Percentiles rank a stretch among this genome's conserved stretches.
Evolutionary conservation across 768 basidiomycete species (phyloP).

Genomic region (Rhizopogon vinicolor): DNA sequence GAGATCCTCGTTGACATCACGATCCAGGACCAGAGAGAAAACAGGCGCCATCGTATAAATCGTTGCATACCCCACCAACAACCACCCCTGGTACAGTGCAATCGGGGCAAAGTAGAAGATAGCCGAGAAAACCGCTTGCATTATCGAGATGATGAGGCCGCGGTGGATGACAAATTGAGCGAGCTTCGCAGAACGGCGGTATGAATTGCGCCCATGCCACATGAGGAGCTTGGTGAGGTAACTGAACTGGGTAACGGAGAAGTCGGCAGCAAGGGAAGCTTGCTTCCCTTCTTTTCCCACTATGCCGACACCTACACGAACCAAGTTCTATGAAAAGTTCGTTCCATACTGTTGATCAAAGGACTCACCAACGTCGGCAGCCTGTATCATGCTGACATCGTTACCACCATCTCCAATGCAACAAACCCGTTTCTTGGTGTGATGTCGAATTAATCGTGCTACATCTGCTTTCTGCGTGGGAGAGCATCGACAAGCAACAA

Average conservation of each 20-base stretch:
- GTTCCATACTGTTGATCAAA: background rate
- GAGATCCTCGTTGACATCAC: slow-evolving; percentile 93
- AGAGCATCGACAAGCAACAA: slow-evolving; percentile 96
- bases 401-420: slow-evolving; percentile 99
- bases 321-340: background rate
- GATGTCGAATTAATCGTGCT: slow-evolving; percentile 83
- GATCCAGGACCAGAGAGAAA: slow-evolving; percentile 93
- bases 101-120: slow-evolving; percentile 96
- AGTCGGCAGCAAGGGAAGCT: slow-evolving; percentile 98
- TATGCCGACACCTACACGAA: slow-evolving; percentile 78
- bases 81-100: slow-evolving; percentile 96
- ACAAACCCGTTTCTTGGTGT: slow-evolving; percentile 93
- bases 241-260: slow-evolving; percentile 96
- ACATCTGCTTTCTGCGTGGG: slow-evolving; percentile 99
- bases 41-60: slow-evolving; percentile 98
- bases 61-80: slow-evolving; percentile 95
- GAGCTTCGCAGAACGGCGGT: slow-evolving; percentile 95
- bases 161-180: slow-evolving; percentile 99
- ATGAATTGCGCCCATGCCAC: slow-evolving; percentile 99
- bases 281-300: slow-evolving; percentile 99
- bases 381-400: slow-evolving; percentile 99
- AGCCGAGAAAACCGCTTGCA: slow-evolving; percentile 94
- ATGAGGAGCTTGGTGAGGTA: slow-evolving; percentile 92
- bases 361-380: slow-evolving; percentile 90
- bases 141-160: slow-evolving; percentile 93